Conservation (phyloP, 106 monocot genomes). For the Allium sativum region DNA sequence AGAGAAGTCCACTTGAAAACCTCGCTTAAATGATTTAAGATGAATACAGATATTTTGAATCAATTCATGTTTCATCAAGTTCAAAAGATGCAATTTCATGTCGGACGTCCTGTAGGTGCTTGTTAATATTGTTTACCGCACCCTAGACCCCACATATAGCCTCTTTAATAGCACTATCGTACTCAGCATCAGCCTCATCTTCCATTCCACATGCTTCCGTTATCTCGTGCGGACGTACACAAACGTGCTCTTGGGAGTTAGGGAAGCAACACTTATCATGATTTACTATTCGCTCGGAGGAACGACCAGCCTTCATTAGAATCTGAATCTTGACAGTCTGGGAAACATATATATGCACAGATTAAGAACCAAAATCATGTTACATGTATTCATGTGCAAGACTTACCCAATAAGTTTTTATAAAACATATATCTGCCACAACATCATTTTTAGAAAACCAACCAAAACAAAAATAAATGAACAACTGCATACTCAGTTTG, state of each 20-base stretch:
- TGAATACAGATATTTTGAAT: no score
- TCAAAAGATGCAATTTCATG: constrained; percentile 80
- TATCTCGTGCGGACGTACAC: constrained; percentile 54
- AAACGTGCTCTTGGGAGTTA: constrained; percentile 33
- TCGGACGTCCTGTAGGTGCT: constrained; percentile 71
- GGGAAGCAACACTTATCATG: constrained; percentile 49
- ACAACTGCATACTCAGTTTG: no score
- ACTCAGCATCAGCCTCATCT: constrained; percentile 88
- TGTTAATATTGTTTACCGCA: constrained; percentile 76
- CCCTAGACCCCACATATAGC: constrained; percentile 76
- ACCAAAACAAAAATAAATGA: no score
- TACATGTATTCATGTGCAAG: no score
- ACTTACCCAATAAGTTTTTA: no score
- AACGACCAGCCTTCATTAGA: constrained; percentile 76
- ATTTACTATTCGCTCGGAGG: constrained; percentile 69
- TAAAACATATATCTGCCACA: no score
- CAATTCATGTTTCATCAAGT: no score
- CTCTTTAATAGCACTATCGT: constrained; percentile 69
- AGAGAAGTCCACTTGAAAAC: no score
- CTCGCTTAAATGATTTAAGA: no score
- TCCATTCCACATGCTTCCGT: constrained; percentile 63
- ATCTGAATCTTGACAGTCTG: constrained; percentile 82
- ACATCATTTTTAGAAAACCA: no score
- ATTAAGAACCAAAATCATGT: no score
- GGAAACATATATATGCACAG: no score